Evolutionary conservation across 2,329 filamentous ascomycete genomes (phyloP).

Genomic region (Talaromyces sp.): DNA sequence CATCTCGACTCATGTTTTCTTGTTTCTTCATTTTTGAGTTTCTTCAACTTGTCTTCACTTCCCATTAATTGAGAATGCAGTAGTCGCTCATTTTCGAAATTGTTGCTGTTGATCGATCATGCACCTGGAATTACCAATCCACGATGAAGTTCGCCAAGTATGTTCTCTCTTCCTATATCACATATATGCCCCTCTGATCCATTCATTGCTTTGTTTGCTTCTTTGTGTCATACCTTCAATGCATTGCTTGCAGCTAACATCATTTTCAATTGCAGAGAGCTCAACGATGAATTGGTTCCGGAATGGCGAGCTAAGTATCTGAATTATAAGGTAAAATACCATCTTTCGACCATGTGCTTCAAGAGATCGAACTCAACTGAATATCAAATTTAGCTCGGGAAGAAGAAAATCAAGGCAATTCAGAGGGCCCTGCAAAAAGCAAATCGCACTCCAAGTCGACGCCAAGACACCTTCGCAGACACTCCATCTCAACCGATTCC

Average conservation of each 20-base stretch:
- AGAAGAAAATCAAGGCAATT: conserved; percentile 87
- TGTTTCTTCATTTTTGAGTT: background rate
- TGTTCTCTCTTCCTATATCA: conserved; percentile 17
- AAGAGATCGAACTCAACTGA: conserved; percentile 10
- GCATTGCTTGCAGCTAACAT: conserved; percentile 9
- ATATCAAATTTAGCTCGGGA: conserved; percentile 54
- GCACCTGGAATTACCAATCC: background rate
- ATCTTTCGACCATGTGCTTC: background rate
- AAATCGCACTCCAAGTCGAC: conserved; percentile 42
- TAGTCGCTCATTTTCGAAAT: background rate
- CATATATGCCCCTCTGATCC: conserved; percentile 12
- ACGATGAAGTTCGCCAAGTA: conserved; percentile 61
- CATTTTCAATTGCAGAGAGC: conserved; percentile 50
- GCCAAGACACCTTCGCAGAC: conserved; percentile 44
- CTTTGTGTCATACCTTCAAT: conserved; percentile 5
- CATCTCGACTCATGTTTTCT: background rate
- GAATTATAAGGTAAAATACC: conserved; percentile 81
- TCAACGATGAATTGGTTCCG: conserved; percentile 82
- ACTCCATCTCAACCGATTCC: conserved; percentile 19
- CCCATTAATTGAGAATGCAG: background rate
- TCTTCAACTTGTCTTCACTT: background rate
- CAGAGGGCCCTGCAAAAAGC: conserved; percentile 61
- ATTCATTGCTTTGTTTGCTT: background rate
- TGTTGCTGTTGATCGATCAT: background rate
- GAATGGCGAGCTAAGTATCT: conserved; percentile 95